These are phyloP conservation scores for Cladobotryum protrusum DNA, from an alignment of 2,329 filamentous ascomycete species.

Conservation along the genomic window DNA sequence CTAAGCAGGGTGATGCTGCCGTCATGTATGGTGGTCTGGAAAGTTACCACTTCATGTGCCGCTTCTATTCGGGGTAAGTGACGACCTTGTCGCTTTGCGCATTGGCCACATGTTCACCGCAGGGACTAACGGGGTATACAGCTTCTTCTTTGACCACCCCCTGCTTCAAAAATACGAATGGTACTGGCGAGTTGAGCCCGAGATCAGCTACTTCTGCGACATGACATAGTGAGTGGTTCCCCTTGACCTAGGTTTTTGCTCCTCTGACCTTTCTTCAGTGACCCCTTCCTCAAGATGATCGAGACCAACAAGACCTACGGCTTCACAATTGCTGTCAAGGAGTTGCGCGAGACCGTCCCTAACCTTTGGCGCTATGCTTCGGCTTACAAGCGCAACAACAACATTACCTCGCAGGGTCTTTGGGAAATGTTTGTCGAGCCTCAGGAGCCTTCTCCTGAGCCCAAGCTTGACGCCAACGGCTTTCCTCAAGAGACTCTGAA, in stretches of 20 bases:
- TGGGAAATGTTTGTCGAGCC: conserved; percentile 99
- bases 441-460: conserved; percentile 58
- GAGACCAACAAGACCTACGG: conserved; percentile 95
- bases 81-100: neutral
- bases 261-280: conserved; percentile 43
- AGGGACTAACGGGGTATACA: conserved; percentile 19
- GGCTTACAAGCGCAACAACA: conserved; percentile 90
- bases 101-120: neutral
- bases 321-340: conserved; percentile 97
- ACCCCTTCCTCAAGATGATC: conserved; percentile 94
- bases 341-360: conserved; percentile 92
- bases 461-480: conserved; percentile 24
- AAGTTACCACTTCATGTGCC: conserved; percentile 98
- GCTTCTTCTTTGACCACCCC: conserved; percentile 96
- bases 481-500: conserved; percentile 65
- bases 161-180: conserved; percentile 95
- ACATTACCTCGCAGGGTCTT: conserved; percentile 81
- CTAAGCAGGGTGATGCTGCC: conserved; percentile 91
- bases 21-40: conserved; percentile 99
- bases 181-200: conserved; percentile 98
- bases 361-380: conserved; percentile 99
- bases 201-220: conserved; percentile 99
- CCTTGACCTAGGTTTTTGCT: neutral
- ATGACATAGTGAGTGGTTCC: conserved; percentile 74
- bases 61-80: conserved; percentile 92